These are phyloP conservation scores for Vanrija sp. DNA, from an alignment of 1,284 basidiomycete species.

Conservation along the genomic window DNA sequence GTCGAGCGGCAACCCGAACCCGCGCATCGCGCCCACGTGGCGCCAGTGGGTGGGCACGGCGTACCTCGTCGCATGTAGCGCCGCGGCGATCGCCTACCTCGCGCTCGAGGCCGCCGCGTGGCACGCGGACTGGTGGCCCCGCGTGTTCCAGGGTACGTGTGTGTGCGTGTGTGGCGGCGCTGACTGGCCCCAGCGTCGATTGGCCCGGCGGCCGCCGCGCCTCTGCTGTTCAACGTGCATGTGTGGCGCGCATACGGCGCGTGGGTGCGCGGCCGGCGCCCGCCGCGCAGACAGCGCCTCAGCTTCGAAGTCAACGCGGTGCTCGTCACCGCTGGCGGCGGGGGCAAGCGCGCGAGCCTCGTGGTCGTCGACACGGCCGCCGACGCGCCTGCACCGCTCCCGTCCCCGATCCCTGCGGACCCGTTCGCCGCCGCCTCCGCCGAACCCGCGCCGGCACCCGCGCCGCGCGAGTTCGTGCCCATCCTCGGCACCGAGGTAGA, in stretches of 20 bases:
- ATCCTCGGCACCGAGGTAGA: too few species aligned
- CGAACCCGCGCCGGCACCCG: too few species aligned
- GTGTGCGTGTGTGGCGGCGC: too few species aligned
- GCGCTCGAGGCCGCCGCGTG: constrained; percentile 20
- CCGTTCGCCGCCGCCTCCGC: too few species aligned
- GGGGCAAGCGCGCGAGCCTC: too few species aligned
- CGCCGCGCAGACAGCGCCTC: background rate
- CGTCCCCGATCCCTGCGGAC: too few species aligned
- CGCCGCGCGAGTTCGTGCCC: too few species aligned
- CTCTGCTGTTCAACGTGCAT: constrained; percentile 2
- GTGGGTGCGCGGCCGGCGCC: constrained; percentile 16
- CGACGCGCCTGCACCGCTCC: too few species aligned
- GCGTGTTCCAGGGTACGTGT: constrained; percentile 18
- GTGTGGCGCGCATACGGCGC: constrained; percentile 8
- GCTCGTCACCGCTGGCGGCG: too few species aligned
- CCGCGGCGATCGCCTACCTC: constrained; percentile 8
- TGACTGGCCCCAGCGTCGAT: too few species aligned
- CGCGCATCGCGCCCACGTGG: constrained; percentile 4
- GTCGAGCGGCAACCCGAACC: constrained; percentile 6
- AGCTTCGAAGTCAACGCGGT: too few species aligned
- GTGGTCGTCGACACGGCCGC: too few species aligned
- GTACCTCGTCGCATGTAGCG: background rate
- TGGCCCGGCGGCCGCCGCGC: background rate
- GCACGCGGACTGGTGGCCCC: constrained; percentile 17
- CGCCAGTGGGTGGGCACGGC: background rate